A percentile compares a stretch with the other conserved stretches of the same genome.
phyloP scores from a whole-genome alignment of 352 stramenopile genomes.

The Hyaloperonospora arabidopsidis region DNA sequence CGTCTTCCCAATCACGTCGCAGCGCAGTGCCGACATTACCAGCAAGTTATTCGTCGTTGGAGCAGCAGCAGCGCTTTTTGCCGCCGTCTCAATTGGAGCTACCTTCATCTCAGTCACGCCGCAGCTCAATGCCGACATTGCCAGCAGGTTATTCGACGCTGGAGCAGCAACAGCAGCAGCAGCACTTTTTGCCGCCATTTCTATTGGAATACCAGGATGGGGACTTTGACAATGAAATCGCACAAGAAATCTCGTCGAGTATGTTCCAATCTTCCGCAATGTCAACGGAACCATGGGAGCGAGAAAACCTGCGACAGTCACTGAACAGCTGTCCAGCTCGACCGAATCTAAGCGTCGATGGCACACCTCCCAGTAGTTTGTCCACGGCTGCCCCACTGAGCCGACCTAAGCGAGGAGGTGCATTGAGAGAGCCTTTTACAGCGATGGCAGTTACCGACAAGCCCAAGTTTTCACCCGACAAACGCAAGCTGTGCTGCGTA shows the following conservation, averaged over 20 bases:
- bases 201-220: constrained; percentile 11
- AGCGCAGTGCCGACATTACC: constrained; percentile 15
- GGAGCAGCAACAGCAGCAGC: constrained; percentile 13
- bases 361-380: constrained; percentile 3
- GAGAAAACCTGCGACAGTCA: neutral
- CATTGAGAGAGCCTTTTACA: constrained; percentile 18
- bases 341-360: constrained; percentile 1
- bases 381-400: constrained; percentile 1
- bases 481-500: constrained; percentile 64
- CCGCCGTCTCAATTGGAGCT: too few species aligned
- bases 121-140: constrained; percentile 13
- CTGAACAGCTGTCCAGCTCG: constrained; percentile 3
- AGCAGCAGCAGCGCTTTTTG: too few species aligned
- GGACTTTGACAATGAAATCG: constrained; percentile 6
- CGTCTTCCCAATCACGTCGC: neutral
- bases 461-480: constrained; percentile 57
- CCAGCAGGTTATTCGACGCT: constrained; percentile 16
- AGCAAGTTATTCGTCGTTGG: constrained; percentile 13
- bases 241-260: neutral
- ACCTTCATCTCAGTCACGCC: neutral
- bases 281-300: neutral
- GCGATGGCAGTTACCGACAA: constrained; percentile 16
- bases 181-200: neutral
- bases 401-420: constrained; percentile 11
- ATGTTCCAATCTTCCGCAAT: constrained; percentile 6